Base-by-base conservation (phyloP, 2,329 filamentous ascomycete genomes). In the Colletotrichum liriopes region DNA sequence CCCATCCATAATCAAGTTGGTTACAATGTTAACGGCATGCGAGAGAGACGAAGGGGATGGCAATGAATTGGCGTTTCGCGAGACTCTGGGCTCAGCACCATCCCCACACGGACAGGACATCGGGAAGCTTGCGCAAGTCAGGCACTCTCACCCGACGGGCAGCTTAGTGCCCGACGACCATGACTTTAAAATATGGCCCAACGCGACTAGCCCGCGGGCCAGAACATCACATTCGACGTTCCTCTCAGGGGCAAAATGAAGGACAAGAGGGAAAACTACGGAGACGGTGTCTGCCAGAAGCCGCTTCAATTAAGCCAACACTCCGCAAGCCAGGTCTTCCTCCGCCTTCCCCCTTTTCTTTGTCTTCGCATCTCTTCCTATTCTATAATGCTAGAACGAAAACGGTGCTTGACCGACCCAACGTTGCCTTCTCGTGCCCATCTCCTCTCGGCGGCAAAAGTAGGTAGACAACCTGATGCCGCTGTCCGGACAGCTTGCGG, bases 391-490 rank as follows among this genome's bases (percentile, higher is more conserved):
- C 52, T 43, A 65, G 60, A 64, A 70, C 47, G 39, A 61, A 23
- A 49, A 47, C 37, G 29, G 55, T 47, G 49, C 55, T 60, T 47
- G 63, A 47, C 59, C 43, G 59, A 54, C 26, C 47, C 51, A 56
- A 68, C 54, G 43, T 23, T 32, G 12, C 49, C 56, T 7, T 52
- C 66, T 55, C 49, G 39, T 56, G 52, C 56, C 60, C 58, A 59
- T 60, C 60, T 55, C 26, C 56, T 70, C 74, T 76, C 66, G 73
- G 74, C 74, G 45, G 47, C 59, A 41, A 55, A 64, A 45, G 26
- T 39, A 55, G 55, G 32, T 29, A 59, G 54, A 52, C 32, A 26
- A 35, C 72, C 51, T 49, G 72, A 65, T 55, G 55, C 68, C 52
- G 65, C 45, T 41, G 60, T 60, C 65, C 41, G 16, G 41, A 70